phyloP scores from a whole-genome alignment of 345 rosid species.

The Eucalyptus rudis region DNA sequence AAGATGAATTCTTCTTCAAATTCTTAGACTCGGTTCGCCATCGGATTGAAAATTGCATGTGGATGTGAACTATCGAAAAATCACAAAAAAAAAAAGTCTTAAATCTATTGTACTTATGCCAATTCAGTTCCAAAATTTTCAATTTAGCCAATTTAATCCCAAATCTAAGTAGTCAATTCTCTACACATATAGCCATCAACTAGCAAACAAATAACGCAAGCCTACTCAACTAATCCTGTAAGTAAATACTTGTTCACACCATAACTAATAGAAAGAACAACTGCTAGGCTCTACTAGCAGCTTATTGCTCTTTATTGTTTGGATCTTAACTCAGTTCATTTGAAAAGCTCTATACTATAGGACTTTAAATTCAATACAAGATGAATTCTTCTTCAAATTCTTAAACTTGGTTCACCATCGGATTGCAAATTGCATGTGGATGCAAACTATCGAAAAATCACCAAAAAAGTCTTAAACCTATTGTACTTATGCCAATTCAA shows the following conservation, averaged over 20 bases:
- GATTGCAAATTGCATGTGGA: background rate
- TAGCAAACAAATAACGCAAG: background rate
- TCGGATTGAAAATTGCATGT: background rate
- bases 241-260: no score
- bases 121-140: no score
- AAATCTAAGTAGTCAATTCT: background rate
- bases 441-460: background rate
- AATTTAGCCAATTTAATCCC: no score
- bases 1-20: background rate
- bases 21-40: background rate
- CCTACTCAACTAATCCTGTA: no score
- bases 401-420: background rate
- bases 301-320: no score
- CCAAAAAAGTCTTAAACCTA: no score
- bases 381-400: background rate
- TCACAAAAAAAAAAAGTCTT: no score
- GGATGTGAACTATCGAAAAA: background rate
- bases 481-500: accelerated
- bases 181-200: background rate
- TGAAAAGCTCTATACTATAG: background rate
- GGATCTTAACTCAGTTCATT: background rate
- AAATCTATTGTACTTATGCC: no score
- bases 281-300: no score
- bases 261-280: no score
- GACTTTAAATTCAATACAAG: background rate